These are phyloP conservation scores for Plectranthus barbatus DNA, from an alignment of 257 asterid genomes.

Conservation along the genomic window DNA sequence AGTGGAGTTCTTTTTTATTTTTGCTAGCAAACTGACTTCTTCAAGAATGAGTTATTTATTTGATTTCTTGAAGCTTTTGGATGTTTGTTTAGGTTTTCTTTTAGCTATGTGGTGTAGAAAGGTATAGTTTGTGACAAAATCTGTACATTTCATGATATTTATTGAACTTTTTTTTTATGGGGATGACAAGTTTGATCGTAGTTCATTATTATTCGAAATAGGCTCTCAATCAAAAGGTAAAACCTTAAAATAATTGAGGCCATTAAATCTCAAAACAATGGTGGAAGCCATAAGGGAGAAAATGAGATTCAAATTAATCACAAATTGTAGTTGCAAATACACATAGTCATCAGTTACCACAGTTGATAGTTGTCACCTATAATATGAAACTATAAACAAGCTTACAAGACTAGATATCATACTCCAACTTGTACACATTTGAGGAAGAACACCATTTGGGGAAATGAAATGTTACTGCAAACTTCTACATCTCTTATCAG, in stretches of 20 bases:
- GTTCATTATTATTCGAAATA: not conserved
- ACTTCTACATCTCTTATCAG: conserved; percentile 2
- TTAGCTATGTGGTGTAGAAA: not conserved
- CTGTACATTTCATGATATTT: not conserved
- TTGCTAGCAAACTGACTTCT: conserved; percentile 32
- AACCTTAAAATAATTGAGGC: too few relatives aligned
- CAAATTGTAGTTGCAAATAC: conserved; percentile 10
- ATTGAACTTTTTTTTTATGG: not conserved
- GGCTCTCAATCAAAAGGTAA: too few relatives aligned
- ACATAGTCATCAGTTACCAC: conserved; percentile 1
- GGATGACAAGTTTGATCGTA: not conserved
- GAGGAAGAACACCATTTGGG: conserved; percentile 13
- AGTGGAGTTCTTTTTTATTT: not conserved
- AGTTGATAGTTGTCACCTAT: conserved; percentile 9
- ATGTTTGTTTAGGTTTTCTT: conserved; percentile 12
- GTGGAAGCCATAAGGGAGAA: not conserved
- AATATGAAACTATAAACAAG: conserved; percentile 17
- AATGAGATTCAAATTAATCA: not conserved
- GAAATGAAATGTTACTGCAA: conserved; percentile 12
- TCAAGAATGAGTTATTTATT: conserved; percentile 48
- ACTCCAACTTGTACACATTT: conserved; percentile 19
- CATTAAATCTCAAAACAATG: too few relatives aligned
- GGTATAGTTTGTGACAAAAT: not conserved
- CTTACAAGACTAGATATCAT: conserved; percentile 17
- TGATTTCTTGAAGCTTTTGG: conserved; percentile 43